phyloP scores from a whole-genome alignment of 1,139 yeast species.

The Candida sp. region DNA sequence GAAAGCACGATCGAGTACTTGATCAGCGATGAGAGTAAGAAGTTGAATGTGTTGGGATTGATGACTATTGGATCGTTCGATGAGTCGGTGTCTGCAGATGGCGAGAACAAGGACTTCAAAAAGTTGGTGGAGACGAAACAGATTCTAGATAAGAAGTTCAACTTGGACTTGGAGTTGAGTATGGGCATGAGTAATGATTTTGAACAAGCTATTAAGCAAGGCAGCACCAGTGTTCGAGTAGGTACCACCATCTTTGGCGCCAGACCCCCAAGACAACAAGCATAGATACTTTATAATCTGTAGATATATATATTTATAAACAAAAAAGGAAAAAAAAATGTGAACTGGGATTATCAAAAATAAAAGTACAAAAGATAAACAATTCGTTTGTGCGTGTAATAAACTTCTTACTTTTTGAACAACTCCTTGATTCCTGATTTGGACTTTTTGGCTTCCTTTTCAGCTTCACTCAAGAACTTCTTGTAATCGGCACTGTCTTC shows the following conservation, averaged over 20 bases:
- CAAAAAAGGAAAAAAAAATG: slow-evolving; percentile 1
- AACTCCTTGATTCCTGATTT: slow-evolving; percentile 24
- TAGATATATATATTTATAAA: neutral
- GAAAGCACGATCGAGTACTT: slow-evolving; percentile 52
- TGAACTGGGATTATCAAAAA: neutral
- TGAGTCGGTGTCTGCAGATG: slow-evolving; percentile 56
- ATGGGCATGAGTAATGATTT: slow-evolving; percentile 99
- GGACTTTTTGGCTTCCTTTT: slow-evolving; percentile 16
- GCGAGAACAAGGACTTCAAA: slow-evolving; percentile 73
- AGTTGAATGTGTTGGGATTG: slow-evolving; percentile 68
- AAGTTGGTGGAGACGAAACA: slow-evolving; percentile 53
- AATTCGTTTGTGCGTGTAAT: neutral
- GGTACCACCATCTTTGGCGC: slow-evolving; percentile 93
- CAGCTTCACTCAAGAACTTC: slow-evolving; percentile 9
- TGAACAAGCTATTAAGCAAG: slow-evolving; percentile 86
- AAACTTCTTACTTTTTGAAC: slow-evolving; percentile 16
- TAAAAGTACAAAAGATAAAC: slow-evolving; percentile 2
- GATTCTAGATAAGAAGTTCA: slow-evolving; percentile 51
- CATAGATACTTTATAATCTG: neutral
- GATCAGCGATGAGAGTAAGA: slow-evolving; percentile 50
- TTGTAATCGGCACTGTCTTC: slow-evolving; percentile 10
- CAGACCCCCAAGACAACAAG: slow-evolving; percentile 45
- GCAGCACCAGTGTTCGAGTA: slow-evolving; percentile 86
- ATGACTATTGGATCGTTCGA: slow-evolving; percentile 96
- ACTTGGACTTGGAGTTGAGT: slow-evolving; percentile 62